Evolutionary conservation across 768 basidiomycete species (phyloP).

Genomic region (Mycena leptocephala): DNA sequence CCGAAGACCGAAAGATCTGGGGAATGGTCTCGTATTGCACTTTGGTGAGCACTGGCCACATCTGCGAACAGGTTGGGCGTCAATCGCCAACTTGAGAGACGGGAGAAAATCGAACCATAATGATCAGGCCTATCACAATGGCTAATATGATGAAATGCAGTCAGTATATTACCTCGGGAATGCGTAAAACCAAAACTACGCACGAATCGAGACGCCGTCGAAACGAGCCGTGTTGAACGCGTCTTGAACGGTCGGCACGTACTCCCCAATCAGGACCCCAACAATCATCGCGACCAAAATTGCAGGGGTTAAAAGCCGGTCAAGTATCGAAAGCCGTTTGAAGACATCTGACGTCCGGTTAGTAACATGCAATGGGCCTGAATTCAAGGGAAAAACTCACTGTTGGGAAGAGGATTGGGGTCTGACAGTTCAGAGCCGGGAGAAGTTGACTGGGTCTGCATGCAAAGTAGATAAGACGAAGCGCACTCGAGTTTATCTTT

Average conservation of each 20-base stretch:
- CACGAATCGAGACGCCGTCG: slow-evolving; percentile 84
- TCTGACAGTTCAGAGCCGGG: too few species aligned
- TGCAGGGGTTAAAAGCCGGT: slow-evolving; percentile 75
- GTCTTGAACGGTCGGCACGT: slow-evolving; percentile 69
- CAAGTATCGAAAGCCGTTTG: slow-evolving; percentile 63
- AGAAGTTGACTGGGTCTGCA: too few species aligned
- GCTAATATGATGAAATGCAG: slow-evolving; percentile 57
- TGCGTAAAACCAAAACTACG: slow-evolving; percentile 57
- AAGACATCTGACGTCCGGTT: slow-evolving; percentile 49
- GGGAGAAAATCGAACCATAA: slow-evolving; percentile 59
- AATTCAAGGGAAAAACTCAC: too few species aligned
- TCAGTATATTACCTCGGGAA: slow-evolving; percentile 65
- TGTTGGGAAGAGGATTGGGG: too few species aligned
- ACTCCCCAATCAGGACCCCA: slow-evolving; percentile 84
- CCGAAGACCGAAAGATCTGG: slow-evolving; percentile 63
- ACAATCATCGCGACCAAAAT: slow-evolving; percentile 83
- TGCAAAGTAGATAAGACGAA: too few species aligned
- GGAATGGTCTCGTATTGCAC: slow-evolving; percentile 85
- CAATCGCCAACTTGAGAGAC: background rate
- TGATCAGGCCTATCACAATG: slow-evolving; percentile 84
- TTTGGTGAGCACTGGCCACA: slow-evolving; percentile 88
- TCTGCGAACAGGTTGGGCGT: slow-evolving; percentile 48
- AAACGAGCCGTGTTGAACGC: slow-evolving; percentile 78
- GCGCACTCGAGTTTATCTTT: too few species aligned
- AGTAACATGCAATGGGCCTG: too few species aligned